phyloP scores from a whole-genome alignment of 768 basidiomycete genomes.

The Boletus rubescentipes region DNA sequence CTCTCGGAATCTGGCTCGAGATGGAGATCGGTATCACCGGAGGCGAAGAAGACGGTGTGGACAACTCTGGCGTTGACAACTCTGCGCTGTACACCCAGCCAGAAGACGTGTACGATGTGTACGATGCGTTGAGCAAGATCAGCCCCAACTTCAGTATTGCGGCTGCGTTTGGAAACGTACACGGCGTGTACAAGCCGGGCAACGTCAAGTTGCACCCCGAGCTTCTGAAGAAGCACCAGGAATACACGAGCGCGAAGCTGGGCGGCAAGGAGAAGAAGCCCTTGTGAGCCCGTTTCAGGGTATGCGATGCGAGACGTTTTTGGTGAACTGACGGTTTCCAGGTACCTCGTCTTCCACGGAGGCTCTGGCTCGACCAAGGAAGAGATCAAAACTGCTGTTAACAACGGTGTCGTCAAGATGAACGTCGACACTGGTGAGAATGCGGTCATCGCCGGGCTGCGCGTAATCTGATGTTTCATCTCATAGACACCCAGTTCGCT shows the following conservation, averaged over 20 bases:
- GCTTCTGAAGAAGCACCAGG: constrained; percentile 89
- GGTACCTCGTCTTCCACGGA: constrained; percentile 99
- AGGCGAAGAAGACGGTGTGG: constrained; percentile 99
- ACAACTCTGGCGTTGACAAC: constrained; percentile 96
- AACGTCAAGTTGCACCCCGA: constrained; percentile 94
- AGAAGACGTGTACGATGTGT: constrained; percentile 90
- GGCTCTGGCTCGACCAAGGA: constrained; percentile 97
- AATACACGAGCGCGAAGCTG: constrained; percentile 65
- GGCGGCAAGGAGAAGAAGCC: constrained; percentile 68
- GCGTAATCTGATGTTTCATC: constrained; percentile 2
- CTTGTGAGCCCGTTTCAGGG: constrained; percentile 52
- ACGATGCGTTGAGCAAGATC: constrained; percentile 79
- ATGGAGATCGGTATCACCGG: constrained; percentile 99
- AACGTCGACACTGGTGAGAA: constrained; percentile 84
- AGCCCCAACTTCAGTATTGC: constrained; percentile 96
- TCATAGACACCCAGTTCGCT: constrained; percentile 82
- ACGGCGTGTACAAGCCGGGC: constrained; percentile 99
- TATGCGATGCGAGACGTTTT: not conserved
- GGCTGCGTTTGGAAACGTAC: constrained; percentile 97
- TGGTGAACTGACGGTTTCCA: constrained; percentile 26
- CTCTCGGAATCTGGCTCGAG: constrained; percentile 93
- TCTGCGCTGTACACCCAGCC: constrained; percentile 94
- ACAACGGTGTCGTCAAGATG: constrained; percentile 97
- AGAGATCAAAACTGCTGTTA: constrained; percentile 90
- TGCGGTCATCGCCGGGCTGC: not conserved